Percentiles rank a stretch among this genome's conserved stretches.
Evolutionary conservation across 345 rosid genomes (phyloP).

Genomic region (Pistacia integerrima): DNA sequence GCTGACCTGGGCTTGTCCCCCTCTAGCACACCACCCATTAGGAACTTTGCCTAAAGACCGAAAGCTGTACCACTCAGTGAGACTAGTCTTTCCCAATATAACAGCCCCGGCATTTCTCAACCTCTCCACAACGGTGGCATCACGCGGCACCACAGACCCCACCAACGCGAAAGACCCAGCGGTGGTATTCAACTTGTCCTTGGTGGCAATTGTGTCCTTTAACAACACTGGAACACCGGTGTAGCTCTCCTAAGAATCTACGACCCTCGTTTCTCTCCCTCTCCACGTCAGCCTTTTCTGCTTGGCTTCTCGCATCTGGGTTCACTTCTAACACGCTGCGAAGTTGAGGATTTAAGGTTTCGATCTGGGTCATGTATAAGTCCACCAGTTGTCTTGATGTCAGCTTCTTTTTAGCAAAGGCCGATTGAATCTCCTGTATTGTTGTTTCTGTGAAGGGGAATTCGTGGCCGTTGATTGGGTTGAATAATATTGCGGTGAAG

Average conservation of each 20-base stretch:
- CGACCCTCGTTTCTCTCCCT: slow-evolving; percentile 16
- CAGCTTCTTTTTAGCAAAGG: slow-evolving; percentile 10
- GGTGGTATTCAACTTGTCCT: slow-evolving; percentile 32
- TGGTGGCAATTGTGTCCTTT: slow-evolving; percentile 40
- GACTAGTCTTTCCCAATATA: slow-evolving; percentile 41
- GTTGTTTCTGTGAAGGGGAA: slow-evolving; percentile 10
- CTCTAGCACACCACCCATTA: slow-evolving; percentile 42
- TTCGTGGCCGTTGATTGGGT: slow-evolving; percentile 9
- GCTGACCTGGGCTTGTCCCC: slow-evolving; percentile 31
- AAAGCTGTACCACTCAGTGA: slow-evolving; percentile 32
- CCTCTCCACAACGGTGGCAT: slow-evolving; percentile 41
- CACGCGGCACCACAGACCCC: slow-evolving; percentile 36
- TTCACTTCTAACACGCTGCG: slow-evolving; percentile 17
- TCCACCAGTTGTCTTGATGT: slow-evolving; percentile 21
- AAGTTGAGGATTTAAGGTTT: slow-evolving; percentile 2
- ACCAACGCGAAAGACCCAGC: slow-evolving; percentile 43
- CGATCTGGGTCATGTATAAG: slow-evolving; percentile 13
- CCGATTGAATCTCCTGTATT: slow-evolving; percentile 9
- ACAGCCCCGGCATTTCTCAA: slow-evolving; percentile 41
- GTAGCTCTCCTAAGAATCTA: slow-evolving; percentile 24
- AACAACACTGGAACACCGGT: slow-evolving; percentile 48
- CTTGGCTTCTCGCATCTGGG: slow-evolving; percentile 16
- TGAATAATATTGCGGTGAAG: neutral
- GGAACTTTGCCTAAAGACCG: slow-evolving; percentile 28
- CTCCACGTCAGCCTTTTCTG: slow-evolving; percentile 20